Conservation (phyloP, 73 alveolate species). For the Paramecium sonneborni region DNA sequence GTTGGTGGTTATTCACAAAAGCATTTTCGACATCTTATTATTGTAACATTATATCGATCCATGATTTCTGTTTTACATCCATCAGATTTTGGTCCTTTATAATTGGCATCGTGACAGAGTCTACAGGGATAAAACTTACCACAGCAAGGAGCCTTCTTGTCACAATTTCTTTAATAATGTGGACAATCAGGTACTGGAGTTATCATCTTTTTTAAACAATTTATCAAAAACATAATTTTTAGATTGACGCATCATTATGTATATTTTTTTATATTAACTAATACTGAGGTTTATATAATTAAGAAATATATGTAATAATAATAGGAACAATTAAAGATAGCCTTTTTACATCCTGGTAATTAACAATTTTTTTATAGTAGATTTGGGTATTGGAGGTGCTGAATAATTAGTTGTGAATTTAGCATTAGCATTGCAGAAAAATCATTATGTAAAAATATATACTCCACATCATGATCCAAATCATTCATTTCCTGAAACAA, state of each 20-base stretch:
- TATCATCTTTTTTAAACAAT: background rate
- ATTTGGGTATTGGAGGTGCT: constrained; percentile 99
- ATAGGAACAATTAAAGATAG: background rate
- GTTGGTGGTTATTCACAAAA: constrained; percentile 50
- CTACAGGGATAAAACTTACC: constrained; percentile 81
- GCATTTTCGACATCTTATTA: constrained; percentile 75
- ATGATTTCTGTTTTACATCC: constrained; percentile 72
- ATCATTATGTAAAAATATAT: constrained; percentile 88
- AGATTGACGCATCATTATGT: background rate
- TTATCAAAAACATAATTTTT: background rate
- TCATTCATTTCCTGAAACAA: constrained; percentile 93
- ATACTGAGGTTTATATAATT: background rate
- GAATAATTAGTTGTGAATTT: constrained; percentile 95
- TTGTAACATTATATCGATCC: constrained; percentile 71
- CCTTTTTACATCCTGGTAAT: background rate
- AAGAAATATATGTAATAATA: background rate
- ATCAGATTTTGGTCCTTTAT: constrained; percentile 67
- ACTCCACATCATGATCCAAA: constrained; percentile 96
- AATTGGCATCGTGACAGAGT: constrained; percentile 82
- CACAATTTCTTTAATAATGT: constrained; percentile 80
- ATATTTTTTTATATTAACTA: background rate
- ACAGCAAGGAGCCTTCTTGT: constrained; percentile 75
- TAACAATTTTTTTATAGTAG: background rate
- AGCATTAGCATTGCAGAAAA: constrained; percentile 94
- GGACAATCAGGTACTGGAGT: constrained; percentile 57